Evolutionary conservation across 306 rosid species (phyloP).

Genomic region (Vigna radiata): DNA sequence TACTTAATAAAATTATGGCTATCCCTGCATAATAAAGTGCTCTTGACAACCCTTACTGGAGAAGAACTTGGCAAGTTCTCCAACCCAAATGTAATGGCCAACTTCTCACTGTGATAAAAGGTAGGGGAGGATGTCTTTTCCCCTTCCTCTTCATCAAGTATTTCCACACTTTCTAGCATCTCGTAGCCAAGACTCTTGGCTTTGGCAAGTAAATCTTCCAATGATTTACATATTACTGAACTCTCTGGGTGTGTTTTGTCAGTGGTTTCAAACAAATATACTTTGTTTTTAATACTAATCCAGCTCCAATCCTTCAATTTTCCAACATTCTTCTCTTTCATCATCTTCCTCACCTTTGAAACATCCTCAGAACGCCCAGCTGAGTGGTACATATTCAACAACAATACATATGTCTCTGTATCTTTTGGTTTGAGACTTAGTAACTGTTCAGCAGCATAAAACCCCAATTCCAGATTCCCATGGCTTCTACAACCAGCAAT

Average conservation of each 20-base stretch:
- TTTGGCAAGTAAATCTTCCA: conserved; percentile 61
- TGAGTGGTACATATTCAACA: conserved; percentile 68
- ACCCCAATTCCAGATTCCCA: conserved; percentile 70
- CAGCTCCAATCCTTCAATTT: conserved; percentile 86
- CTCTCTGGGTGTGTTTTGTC: conserved; percentile 58
- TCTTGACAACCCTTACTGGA: conserved; percentile 72
- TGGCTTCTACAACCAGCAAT: conserved; percentile 77
- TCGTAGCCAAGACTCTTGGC: conserved; percentile 73
- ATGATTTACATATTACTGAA: conserved; percentile 48
- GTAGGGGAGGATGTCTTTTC: conserved; percentile 51
- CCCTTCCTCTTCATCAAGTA: conserved; percentile 57
- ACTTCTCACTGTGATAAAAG: conserved; percentile 76
- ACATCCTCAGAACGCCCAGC: conserved; percentile 71
- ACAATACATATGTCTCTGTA: conserved; percentile 57
- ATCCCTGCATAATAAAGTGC: conserved; percentile 77
- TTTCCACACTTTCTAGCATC: conserved; percentile 57
- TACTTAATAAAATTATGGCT: conserved; percentile 74
- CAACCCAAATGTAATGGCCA: conserved; percentile 80
- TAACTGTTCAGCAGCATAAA: conserved; percentile 74
- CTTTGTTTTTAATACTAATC: conserved; percentile 78
- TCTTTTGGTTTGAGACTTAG: conserved; percentile 79
- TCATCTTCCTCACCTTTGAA: conserved; percentile 69
- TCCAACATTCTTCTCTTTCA: conserved; percentile 72
- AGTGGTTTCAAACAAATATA: conserved; percentile 71
- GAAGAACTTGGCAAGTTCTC: conserved; percentile 61